Base-by-base conservation (phyloP, 2,329 filamentous ascomycete species). In the Fusarium caatingaense region DNA sequence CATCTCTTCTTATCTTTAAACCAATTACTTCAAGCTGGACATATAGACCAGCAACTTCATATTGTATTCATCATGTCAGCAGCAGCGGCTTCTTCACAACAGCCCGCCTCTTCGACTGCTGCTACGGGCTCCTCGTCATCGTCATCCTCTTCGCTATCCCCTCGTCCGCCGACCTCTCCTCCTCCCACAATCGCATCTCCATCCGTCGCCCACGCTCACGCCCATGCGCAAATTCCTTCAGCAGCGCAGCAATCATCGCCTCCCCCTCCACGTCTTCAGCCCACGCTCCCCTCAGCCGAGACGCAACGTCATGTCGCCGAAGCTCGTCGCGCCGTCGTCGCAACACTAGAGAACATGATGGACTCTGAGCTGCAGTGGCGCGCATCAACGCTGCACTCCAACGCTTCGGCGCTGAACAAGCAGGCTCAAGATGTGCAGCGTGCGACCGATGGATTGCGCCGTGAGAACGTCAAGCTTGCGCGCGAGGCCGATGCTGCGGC, bases 331-430 rank as follows among this genome's bases (percentile, higher is more conserved):
- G 88, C 87, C 11, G 83, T 91, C 55, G 82, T 89, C 34, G 89
- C 88, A 23, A 87, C 86, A 48, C 85, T 94, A 55, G 90, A 90
- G 74, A 90, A 91, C 77, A 87, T 90, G 72, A 84, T 94, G 71
- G 91, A 93, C 81, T 81, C 85, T 47, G 87, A 91, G 75, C 86
- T 94, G 51, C 87, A 88, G 71, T 86, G 86, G 60, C 91, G 92
- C 66, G 92, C 92, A 18, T 79, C 84, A 18, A 87, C 90, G 69
- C 84, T 96, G 54, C 92, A 95, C 82, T 79, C 83, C 57, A 94
- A 94, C 80, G 86, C 88, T 21, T 81, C 84, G 20, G 88, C 87
- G 20, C 88, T 95, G 51, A 83, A 84, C 41, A 85, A 83, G 76
- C 93, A 95, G 81, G 90, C 93, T 79, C 83, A 85, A 55, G 89